Evolutionary conservation across 352 stramenopile species (phyloP), one percentile per base, ranked within the genome.

Genomic region (Globisporangium radiosum): DNA sequence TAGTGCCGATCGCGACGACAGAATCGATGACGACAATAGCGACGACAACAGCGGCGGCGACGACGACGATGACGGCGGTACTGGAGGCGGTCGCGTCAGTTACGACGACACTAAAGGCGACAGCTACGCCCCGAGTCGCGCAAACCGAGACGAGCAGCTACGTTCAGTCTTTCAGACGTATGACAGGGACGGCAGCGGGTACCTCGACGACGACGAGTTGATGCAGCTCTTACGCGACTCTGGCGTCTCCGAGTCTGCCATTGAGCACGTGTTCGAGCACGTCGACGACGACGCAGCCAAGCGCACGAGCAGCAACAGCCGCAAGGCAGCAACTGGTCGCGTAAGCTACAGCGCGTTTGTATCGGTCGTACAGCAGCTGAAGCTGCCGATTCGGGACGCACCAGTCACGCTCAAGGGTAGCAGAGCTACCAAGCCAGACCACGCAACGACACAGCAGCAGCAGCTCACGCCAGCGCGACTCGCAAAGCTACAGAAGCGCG

Each of bases 401-500:
- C 33, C 8, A 17, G n/a, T 37, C 40, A 15, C 10, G n/a, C 9
- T 45, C 2, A 52, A 47, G 33, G 59, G 63, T 5, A 56, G 55
- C 9, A 54, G 44, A 17, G 38, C 6, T 1, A 15, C 38, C 37
- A 56, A 47, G 9, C 44, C 44, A 17, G 50, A 60, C 19, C 14
- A 63, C 50, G 25, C 60, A 63, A 25, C 54, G 54, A 15, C 56
- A 61, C 19, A 15, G 14, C n/a, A n/a, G 37, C 51, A 15, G 38
- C 52, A 15, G 38, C 52, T 11, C 52, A 57, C 25, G 66, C 70
- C 13, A 19, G 43, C 49, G 5, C 60, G 59, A 17, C 47, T 80
- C 5, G 66, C 17, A 6, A 54, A 52, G 19, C 53, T 88, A 7
- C 66, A 70, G 0, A 74, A 87, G 47, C 71, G 83, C 63, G 80